Conservation (phyloP, 169 alveolate genomes). For the Cryptosporidium muris region DNA sequence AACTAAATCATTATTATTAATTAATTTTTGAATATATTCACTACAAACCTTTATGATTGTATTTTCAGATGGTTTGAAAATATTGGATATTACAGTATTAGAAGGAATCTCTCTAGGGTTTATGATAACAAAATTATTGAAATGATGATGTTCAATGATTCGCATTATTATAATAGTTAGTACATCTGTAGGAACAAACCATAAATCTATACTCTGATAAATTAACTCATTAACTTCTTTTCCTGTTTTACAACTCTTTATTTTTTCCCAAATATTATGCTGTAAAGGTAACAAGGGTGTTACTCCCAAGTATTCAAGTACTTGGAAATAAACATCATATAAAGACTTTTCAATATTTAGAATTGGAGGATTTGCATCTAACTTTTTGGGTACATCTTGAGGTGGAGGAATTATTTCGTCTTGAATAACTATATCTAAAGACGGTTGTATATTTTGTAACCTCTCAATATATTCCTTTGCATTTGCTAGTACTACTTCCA, state of each 20-base stretch:
- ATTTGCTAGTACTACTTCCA: conserved; percentile 32
- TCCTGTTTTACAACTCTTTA: conserved; percentile 23
- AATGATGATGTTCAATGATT: conserved; percentile 17
- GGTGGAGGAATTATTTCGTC: background rate
- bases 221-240: conserved; percentile 38
- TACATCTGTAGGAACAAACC: conserved; percentile 40
- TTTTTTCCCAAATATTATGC: conserved; percentile 32
- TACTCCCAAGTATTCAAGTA: conserved; percentile 16
- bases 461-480: conserved; percentile 38
- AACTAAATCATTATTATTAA: conserved; percentile 8
- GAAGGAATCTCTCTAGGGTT: conserved; percentile 16
- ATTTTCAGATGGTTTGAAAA: conserved; percentile 16
- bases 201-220: conserved; percentile 23
- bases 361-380: background rate
- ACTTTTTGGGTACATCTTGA: background rate
- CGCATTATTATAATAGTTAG: conserved; percentile 8
- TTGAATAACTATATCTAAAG: background rate
- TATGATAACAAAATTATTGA: conserved; percentile 9
- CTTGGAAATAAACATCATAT: conserved; percentile 19
- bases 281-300: conserved; percentile 7
- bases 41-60: conserved; percentile 13
- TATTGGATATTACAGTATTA: conserved; percentile 9
- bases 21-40: conserved; percentile 13
- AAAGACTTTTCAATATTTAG: conserved; percentile 1
- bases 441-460: conserved; percentile 5